phyloP scores from a whole-genome alignment of 1,284 basidiomycete species.

The Melanopsichium pennsylvanicum region DNA sequence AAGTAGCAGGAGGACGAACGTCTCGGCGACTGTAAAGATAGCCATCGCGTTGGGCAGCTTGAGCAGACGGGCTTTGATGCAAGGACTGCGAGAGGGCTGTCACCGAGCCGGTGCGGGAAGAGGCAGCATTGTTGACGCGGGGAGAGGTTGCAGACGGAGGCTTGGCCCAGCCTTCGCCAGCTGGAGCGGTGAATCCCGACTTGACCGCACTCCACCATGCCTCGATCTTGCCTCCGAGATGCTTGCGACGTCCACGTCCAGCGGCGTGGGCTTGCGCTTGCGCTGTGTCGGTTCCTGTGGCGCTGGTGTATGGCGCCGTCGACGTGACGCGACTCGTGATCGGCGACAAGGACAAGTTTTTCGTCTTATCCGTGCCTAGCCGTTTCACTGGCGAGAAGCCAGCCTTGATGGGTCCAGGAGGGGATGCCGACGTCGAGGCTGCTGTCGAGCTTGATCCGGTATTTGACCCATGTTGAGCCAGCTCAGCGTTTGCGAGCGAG shows the following conservation, averaged over 20 bases:
- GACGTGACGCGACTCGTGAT: slow-evolving; percentile 48
- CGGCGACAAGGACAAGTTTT: slow-evolving; percentile 54
- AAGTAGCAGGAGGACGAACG: slow-evolving; percentile 7
- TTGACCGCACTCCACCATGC: slow-evolving; percentile 64
- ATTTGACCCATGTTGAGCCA: slow-evolving; percentile 8
- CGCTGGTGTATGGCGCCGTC: slow-evolving; percentile 32
- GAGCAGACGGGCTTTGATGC: slow-evolving; percentile 19
- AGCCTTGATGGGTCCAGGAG: slow-evolving; percentile 23
- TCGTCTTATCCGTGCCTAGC: slow-evolving; percentile 34
- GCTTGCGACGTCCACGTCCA: slow-evolving; percentile 39
- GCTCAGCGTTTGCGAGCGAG: slow-evolving; percentile 36
- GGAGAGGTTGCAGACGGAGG: slow-evolving; percentile 11
- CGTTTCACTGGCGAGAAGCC: slow-evolving; percentile 37
- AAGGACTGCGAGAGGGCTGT: slow-evolving; percentile 35
- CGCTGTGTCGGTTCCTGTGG: slow-evolving; percentile 14
- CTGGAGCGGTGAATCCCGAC: slow-evolving; percentile 49
- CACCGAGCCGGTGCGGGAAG: slow-evolving; percentile 12
- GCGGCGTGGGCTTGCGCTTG: slow-evolving; percentile 30
- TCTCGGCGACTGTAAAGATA: slow-evolving; percentile 23
- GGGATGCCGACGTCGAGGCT: slow-evolving; percentile 12
- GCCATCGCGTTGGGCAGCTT: slow-evolving; percentile 5
- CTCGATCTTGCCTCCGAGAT: slow-evolving; percentile 60
- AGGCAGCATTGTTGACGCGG: slow-evolving; percentile 9
- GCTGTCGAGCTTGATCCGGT: slow-evolving; percentile 8
- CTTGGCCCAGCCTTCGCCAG: slow-evolving; percentile 27